Percentiles rank a stretch among this genome's conserved stretches.
Evolutionary conservation across 2,329 filamentous ascomycete species (phyloP).

Genomic region (Diaporthe humulicola): DNA sequence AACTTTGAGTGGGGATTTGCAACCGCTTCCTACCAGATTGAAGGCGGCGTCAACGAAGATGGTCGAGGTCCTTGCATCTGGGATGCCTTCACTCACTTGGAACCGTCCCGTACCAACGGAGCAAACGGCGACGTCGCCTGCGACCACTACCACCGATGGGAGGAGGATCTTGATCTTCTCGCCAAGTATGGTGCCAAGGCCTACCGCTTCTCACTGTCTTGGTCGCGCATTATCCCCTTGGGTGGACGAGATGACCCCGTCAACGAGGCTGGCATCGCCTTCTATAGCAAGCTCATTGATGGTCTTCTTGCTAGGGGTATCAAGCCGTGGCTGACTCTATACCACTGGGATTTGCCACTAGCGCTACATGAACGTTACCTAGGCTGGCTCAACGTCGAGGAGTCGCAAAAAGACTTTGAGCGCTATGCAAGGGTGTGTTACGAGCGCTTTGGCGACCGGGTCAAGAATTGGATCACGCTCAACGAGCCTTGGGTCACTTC

Average conservation of each 20-base stretch:
- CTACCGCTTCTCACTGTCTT: conserved; percentile 75
- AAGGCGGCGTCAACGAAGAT: conserved; percentile 56
- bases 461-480: conserved; percentile 70
- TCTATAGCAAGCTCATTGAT: conserved; percentile 72
- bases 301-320: conserved; percentile 70
- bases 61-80: conserved; percentile 57
- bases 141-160: conserved; percentile 54
- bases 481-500: conserved; percentile 51
- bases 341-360: conserved; percentile 75
- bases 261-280: conserved; percentile 70
- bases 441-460: conserved; percentile 66
- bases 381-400: conserved; percentile 72
- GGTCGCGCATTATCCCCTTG: conserved; percentile 74
- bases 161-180: conserved; percentile 70
- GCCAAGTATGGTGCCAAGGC: conserved; percentile 70
- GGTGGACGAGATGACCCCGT: conserved; percentile 73
- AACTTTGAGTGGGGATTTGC: conserved; percentile 57
- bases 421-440: conserved; percentile 71
- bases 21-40: conserved; percentile 56
- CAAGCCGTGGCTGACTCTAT: conserved; percentile 72
- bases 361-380: conserved; percentile 70
- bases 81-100: conserved; percentile 54
- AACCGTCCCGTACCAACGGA: conserved; percentile 54
- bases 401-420: conserved; percentile 71
- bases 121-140: conserved; percentile 54